phyloP scores from a whole-genome alignment of 176 grass and related monocot genomes.

The Zoysia pacifica region DNA sequence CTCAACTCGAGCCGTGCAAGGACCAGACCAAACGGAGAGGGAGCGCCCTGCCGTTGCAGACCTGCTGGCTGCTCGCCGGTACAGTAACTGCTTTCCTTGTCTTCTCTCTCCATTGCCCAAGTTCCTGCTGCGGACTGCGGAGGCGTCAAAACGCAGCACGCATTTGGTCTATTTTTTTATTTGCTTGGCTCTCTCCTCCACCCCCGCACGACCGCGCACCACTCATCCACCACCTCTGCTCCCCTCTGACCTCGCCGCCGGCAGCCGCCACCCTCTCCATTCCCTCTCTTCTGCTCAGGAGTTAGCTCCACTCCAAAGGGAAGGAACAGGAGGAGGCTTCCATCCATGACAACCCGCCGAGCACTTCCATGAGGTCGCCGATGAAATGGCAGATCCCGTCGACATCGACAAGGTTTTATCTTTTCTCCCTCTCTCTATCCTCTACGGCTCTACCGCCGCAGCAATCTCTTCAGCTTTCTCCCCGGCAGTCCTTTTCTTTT shows the following conservation, averaged over 20 bases:
- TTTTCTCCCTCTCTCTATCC: not conserved
- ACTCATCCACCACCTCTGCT: not conserved
- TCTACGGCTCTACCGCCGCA: not conserved
- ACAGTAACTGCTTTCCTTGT: no score
- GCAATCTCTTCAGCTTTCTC: not conserved
- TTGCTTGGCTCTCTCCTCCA: not conserved
- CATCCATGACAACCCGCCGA: constrained; percentile 61
- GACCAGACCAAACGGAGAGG: no score
- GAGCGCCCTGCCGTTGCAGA: no score
- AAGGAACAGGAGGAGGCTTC: constrained; percentile 31
- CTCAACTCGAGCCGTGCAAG: no score
- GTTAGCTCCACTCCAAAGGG: not conserved
- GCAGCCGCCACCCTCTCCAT: not conserved
- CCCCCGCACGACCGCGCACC: constrained; percentile 6
- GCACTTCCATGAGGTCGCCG: constrained; percentile 19
- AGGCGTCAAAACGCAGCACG: not conserved
- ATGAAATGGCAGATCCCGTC: constrained; percentile 94
- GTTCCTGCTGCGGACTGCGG: no score
- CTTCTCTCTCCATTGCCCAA: no score
- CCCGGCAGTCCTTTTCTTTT: not conserved
- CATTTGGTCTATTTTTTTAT: not conserved
- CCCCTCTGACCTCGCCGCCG: not conserved
- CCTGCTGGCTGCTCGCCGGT: no score
- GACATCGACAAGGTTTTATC: constrained; percentile 73
- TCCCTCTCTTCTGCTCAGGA: not conserved